Conservation (phyloP, 305 asterid species). For the Fraxinus baroniana region DNA sequence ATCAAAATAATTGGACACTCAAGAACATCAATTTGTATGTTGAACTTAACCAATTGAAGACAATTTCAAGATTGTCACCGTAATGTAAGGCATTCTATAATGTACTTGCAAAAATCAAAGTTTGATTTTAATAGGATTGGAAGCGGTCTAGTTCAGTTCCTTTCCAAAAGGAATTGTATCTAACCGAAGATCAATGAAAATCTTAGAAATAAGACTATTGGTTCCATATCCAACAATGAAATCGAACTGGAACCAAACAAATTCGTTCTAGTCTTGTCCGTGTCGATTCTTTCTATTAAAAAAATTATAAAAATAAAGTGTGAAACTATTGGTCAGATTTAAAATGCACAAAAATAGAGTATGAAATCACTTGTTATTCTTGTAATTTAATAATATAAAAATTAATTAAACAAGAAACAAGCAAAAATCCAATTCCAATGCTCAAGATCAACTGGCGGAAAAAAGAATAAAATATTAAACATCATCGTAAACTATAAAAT, state of each 20-base stretch:
- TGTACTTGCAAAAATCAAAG: not conserved
- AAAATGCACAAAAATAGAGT: too few species aligned
- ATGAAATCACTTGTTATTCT: too few species aligned
- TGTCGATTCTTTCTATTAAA: not conserved
- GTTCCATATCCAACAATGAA: not conserved
- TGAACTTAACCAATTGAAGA: not conserved
- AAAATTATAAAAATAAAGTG: not conserved
- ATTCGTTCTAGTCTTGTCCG: not conserved
- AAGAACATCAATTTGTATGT: not conserved
- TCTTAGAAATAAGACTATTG: too few species aligned
- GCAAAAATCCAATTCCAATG: not conserved
- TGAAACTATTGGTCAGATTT: not conserved
- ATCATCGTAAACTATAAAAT: too few species aligned
- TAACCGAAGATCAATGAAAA: too few species aligned
- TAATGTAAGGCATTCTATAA: not conserved
- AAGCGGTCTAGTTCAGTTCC: too few species aligned
- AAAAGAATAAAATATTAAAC: too few species aligned
- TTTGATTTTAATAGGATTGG: not conserved
- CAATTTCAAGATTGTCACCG: not conserved
- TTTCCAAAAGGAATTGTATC: too few species aligned
- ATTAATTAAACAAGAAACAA: not conserved
- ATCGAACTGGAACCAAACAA: not conserved
- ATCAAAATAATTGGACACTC: not conserved
- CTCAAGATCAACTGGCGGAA: not conserved
- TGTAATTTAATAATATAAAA: not conserved